Conservation (phyloP, 768 basidiomycete species). For the Boletus barrowsii region DNA sequence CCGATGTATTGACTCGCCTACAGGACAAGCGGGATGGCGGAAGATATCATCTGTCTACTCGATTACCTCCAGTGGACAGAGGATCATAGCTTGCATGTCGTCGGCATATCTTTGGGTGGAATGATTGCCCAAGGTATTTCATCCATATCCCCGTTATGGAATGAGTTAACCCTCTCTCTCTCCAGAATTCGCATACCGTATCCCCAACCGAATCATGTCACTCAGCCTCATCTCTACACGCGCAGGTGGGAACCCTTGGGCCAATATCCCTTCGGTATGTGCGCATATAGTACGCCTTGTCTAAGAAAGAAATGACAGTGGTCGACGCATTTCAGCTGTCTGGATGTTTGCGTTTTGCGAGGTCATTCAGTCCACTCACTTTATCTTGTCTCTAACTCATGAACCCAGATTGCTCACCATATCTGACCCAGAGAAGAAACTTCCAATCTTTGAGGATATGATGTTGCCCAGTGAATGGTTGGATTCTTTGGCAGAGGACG, state of each 20-base stretch:
- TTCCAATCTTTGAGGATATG: conserved; percentile 52
- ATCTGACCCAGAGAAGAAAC: conserved; percentile 44
- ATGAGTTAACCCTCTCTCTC: not conserved
- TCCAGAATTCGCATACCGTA: conserved; percentile 63
- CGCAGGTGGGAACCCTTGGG: conserved; percentile 55
- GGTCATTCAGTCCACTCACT: conserved; percentile 18
- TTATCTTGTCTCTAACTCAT: conserved; percentile 6
- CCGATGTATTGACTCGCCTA: not conserved
- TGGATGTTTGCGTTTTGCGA: conserved; percentile 36
- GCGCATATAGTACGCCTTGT: not conserved
- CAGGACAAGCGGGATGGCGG: conserved; percentile 76
- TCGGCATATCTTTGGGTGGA: conserved; percentile 76
- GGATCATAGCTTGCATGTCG: conserved; percentile 59
- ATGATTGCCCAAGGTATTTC: conserved; percentile 76
- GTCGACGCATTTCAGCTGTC: conserved; percentile 33
- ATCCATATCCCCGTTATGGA: not conserved
- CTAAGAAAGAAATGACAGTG: not conserved
- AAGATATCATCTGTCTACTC: conserved; percentile 64
- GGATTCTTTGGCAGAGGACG: conserved; percentile 46
- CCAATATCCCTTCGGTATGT: conserved; percentile 63
- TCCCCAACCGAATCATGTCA: conserved; percentile 65
- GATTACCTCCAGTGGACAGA: conserved; percentile 71
- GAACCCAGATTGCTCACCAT: conserved; percentile 33
- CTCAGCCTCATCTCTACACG: conserved; percentile 69
- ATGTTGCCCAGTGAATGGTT: conserved; percentile 65